Conservation (phyloP, 495 filamentous ascomycete genomes). For the Aspergillus baeticus region DNA sequence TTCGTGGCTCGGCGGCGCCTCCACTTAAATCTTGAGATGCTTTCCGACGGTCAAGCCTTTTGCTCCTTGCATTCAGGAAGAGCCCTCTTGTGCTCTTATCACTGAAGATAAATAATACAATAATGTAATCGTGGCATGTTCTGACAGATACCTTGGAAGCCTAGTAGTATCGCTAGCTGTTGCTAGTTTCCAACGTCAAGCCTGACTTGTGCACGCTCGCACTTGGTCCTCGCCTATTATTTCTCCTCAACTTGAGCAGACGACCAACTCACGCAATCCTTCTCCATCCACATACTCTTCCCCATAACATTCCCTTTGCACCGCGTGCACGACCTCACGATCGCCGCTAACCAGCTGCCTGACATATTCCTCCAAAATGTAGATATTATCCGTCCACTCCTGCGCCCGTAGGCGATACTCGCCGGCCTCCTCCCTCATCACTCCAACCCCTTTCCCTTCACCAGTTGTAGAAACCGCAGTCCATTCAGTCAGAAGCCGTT, state of each 20-base stretch:
- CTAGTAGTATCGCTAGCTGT: not conserved
- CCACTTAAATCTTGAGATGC: constrained; percentile 15
- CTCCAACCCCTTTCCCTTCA: constrained; percentile 49
- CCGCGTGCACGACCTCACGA: constrained; percentile 45
- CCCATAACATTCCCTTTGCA: constrained; percentile 59
- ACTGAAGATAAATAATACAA: not conserved
- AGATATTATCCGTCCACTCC: constrained; percentile 64
- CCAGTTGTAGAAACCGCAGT: constrained; percentile 33
- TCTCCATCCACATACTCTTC: constrained; percentile 63
- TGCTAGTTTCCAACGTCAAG: not conserved
- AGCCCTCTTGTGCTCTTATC: not conserved
- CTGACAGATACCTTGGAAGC: too few species aligned
- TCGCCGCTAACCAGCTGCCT: constrained; percentile 50
- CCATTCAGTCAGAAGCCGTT: constrained; percentile 24
- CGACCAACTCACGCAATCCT: constrained; percentile 49
- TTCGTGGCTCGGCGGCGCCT: constrained; percentile 24
- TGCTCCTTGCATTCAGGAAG: not conserved
- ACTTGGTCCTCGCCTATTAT: not conserved
- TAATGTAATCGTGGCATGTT: too few species aligned
- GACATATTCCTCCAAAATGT: constrained; percentile 61
- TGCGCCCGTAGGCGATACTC: constrained; percentile 47
- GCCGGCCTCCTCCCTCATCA: constrained; percentile 49
- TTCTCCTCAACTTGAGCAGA: constrained; percentile 2
- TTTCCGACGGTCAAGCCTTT: constrained; percentile 21
- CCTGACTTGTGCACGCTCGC: not conserved